Percentiles rank a stretch among this genome's conserved stretches.
These are phyloP conservation scores for Anethum foeniculum DNA, from an alignment of 140 eudicot genomes.

Conservation along the genomic window DNA sequence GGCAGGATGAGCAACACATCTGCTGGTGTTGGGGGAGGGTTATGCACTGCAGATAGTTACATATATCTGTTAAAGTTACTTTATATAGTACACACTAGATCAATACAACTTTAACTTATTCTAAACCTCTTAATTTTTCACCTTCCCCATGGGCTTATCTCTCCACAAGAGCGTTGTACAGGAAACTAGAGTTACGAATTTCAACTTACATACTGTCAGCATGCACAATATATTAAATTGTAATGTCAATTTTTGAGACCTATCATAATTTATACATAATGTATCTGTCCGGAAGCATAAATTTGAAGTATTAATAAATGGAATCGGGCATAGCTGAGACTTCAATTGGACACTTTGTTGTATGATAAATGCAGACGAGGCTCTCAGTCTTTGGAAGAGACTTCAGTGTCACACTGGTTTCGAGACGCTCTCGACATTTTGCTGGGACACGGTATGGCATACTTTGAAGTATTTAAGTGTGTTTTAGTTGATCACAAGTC, in stretches of 20 bases:
- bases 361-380: constrained; percentile 45
- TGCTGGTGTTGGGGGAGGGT: background rate
- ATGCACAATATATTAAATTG: background rate
- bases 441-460: constrained; percentile 90
- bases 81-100: background rate
- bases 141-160: background rate
- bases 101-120: background rate
- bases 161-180: background rate
- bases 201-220: background rate
- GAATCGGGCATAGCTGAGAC: background rate
- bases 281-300: background rate
- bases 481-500: background rate
- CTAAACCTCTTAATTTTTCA: background rate
- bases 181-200: background rate
- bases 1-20: constrained; percentile 1
- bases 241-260: background rate
- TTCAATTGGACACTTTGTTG: constrained; percentile 1
- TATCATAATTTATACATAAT: background rate
- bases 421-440: constrained; percentile 93
- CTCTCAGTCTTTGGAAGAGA: constrained; percentile 87
- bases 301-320: background rate
- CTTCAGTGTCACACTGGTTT: constrained; percentile 70
- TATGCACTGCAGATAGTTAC: background rate
- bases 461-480: constrained; percentile 8
- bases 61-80: background rate